These are phyloP conservation scores for Alternaria postmessia DNA, from an alignment of 2,329 filamentous ascomycete species.

Conservation along the genomic window DNA sequence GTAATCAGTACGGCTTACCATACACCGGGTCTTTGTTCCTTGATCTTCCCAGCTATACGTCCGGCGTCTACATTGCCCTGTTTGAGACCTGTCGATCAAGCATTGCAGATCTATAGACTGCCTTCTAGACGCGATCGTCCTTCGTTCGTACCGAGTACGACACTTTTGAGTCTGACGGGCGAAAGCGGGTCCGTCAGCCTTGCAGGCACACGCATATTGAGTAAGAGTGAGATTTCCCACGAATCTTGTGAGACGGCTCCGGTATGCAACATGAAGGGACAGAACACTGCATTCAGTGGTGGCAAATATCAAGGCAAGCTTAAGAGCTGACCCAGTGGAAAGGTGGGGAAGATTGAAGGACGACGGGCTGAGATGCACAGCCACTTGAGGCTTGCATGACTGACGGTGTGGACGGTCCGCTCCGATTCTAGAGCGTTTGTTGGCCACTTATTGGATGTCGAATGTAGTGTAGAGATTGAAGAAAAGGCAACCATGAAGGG, in stretches of 20 bases:
- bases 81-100: not conserved
- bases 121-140: not conserved
- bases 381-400: not conserved
- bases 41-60: not conserved
- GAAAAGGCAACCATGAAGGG: not conserved
- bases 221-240: not conserved
- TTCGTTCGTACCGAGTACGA: not conserved
- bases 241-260: not conserved
- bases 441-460: not conserved
- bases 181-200: not conserved
- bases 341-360: not conserved
- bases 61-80: not conserved
- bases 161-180: not conserved
- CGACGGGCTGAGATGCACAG: not conserved
- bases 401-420: not conserved
- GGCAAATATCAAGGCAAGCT: not conserved
- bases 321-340: not conserved
- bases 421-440: not conserved
- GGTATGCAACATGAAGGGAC: not conserved
- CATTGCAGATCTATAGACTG: not conserved
- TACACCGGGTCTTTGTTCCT: not conserved
- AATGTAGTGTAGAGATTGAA: not conserved
- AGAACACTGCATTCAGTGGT: not conserved
- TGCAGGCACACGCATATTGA: not conserved
- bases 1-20: not conserved